Base-by-base conservation (phyloP, 192 early-diverging fungal genomes). In the Chytriomyces sp. region DNA sequence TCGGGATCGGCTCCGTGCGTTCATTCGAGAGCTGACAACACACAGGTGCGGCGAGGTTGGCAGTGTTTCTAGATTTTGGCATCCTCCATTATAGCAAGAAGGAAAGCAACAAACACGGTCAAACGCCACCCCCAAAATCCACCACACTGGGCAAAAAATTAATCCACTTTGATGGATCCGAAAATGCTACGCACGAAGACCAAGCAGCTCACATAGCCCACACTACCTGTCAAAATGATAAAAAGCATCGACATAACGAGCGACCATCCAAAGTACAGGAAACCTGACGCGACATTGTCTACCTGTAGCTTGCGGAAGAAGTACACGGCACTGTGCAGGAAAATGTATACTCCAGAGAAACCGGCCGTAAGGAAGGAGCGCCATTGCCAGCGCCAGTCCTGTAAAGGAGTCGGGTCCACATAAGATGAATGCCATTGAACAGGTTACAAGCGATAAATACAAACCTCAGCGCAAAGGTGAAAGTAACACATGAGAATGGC, bases 341-440 rank as follows among this genome's bases (percentile, higher is more conserved):
- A 93, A 32, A 94, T 88, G 75, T 93, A 95, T 53, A 91, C 53
- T 22, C 89, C 85, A 10, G 81, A 90, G 59, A 86, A 86, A 7
- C 83, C 93, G 10, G 89, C 85, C 3, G 90, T 88, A 5, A 89
- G 72, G 78, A 94, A 96, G 1, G 92, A 86, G 30, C 89, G 75
- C 96, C 96, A 98, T 86, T 91, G 91, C 95, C 95, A 95, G 52
- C 84, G 82, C 75, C 93, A 94, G 65, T 94, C 82, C 78, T 80
- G 44, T 3, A 14, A 32, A n/a, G 34, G 54, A 76, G 26, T 28
- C 37, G 34, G 34, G 32, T 38, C 0, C 5, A n/a, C n/a, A 67
- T 22, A 65, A 33, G 5, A 74, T 56, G 54, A 31, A 17, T 1
- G 3, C 6, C 8, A 14, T 65, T 19, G n/a, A 76, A 41, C 57